phyloP scores from a whole-genome alignment of 2,329 filamentous ascomycete species.

The Alternaria arbusti region DNA sequence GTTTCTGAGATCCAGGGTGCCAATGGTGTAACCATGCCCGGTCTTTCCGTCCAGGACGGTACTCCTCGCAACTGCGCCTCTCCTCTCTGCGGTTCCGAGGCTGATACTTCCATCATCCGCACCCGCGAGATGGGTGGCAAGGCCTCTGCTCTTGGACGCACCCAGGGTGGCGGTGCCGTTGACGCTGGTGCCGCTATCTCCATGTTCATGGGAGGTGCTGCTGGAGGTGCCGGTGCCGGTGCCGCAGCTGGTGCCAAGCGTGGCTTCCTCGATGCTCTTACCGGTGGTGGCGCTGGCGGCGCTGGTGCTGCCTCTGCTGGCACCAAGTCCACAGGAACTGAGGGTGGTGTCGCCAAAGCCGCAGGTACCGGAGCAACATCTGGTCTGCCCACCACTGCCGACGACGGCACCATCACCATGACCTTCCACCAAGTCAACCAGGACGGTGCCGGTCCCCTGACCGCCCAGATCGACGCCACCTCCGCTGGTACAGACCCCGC shows the following conservation, averaged over 20 bases:
- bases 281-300: constrained; percentile 20
- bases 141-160: constrained; percentile 69
- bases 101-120: constrained; percentile 74
- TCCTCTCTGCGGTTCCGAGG: constrained; percentile 69
- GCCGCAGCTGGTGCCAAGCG: constrained; percentile 21
- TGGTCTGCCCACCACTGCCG: constrained; percentile 66
- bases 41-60: constrained; percentile 66
- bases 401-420: constrained; percentile 67
- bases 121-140: constrained; percentile 62
- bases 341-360: constrained; percentile 61
- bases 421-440: constrained; percentile 75
- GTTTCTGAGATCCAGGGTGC: constrained; percentile 63
- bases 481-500: constrained; percentile 66
- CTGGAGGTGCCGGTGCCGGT: constrained; percentile 24
- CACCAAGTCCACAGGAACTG: constrained; percentile 55
- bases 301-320: constrained; percentile 41
- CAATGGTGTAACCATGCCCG: constrained; percentile 69
- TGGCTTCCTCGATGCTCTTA: constrained; percentile 35
- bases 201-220: constrained; percentile 8
- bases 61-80: constrained; percentile 71
- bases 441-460: constrained; percentile 70
- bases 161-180: constrained; percentile 62
- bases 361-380: constrained; percentile 60
- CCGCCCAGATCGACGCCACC: constrained; percentile 66
- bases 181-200: constrained; percentile 10